Base-by-base conservation (phyloP, 768 basidiomycete species). In the Serendipita sp. region DNA sequence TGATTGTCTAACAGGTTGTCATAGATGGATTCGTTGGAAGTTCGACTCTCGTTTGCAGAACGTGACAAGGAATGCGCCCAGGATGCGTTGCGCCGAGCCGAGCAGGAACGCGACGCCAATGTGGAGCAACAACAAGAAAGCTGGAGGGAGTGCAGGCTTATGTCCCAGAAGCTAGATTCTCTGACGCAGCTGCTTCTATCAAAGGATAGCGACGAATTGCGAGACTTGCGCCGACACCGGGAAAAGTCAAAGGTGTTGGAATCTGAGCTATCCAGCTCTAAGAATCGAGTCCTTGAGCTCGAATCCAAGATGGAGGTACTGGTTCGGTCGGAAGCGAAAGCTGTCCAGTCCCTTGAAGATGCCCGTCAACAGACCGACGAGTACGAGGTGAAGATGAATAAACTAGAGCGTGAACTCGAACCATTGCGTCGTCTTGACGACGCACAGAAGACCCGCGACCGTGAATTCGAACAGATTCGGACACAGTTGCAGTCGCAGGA, bases 401-500 rank as follows among this genome's bases (percentile, higher is more conserved):
- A 88, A 67, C 79, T 80, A 47, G 86, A 89, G 72, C 75, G 76
- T 24, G 80, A 85, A 65, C 73, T 89, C 18, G 85, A 86, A 70
- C 70, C 53, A 13, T 32, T 54, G 10, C 53, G 53, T 28, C 53
- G 53, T 98, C 70, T 96, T 92, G 47, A 95, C 83, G 75, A 98
- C 97, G 63, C 96, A 84, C 32, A 99, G 79, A 37, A 94, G 80
- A 30, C 95, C 96, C 69, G 93, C 94, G 18, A 92, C 83, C 10
- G 92, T 93, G 24, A 99, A 79, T 69, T 98, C 95, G 69, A 54
- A 32, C 15, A 51, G 18, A 65, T 54, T 45, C 64, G 48, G 34
- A 11, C 53, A 11, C 53, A 54, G 30, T 32, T 54, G 53, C 15
- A 54, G 28, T 11, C 11, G 13, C 53, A 54, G 53, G 53, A 54